These are phyloP conservation scores for Stephania japonica DNA, from an alignment of 164 flowering plant species.

Conservation along the genomic window DNA sequence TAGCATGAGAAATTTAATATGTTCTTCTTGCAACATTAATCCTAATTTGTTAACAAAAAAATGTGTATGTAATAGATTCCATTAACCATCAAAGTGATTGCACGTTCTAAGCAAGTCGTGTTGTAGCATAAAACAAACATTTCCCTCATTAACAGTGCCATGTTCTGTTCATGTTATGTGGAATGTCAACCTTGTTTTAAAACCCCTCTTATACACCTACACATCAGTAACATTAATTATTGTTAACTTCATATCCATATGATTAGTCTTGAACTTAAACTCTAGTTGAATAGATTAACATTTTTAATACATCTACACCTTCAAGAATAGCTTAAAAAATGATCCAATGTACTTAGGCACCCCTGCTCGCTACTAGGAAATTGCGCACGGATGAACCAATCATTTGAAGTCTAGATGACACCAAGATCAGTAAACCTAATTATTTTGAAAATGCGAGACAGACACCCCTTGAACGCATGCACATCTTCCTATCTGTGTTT, in stretches of 20 bases:
- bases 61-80: neutral
- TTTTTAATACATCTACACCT: neutral
- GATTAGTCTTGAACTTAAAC: neutral
- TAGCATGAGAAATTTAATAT: no score
- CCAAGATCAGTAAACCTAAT: no score
- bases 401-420: no score
- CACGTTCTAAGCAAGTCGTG: neutral
- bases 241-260: neutral
- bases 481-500: no score
- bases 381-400: no score
- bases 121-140: no score
- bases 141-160: neutral
- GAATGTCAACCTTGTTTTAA: neutral
- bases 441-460: no score
- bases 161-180: neutral
- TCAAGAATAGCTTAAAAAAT: neutral
- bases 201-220: neutral
- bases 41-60: no score
- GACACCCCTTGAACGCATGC: no score
- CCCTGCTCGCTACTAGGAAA: no score
- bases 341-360: no score
- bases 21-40: no score
- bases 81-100: conserved; percentile 1
- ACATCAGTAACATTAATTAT: neutral
- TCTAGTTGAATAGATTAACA: neutral